Evolutionary conservation across 148 eudicot genomes (phyloP).

Genomic region (Rhododendron vialii): DNA sequence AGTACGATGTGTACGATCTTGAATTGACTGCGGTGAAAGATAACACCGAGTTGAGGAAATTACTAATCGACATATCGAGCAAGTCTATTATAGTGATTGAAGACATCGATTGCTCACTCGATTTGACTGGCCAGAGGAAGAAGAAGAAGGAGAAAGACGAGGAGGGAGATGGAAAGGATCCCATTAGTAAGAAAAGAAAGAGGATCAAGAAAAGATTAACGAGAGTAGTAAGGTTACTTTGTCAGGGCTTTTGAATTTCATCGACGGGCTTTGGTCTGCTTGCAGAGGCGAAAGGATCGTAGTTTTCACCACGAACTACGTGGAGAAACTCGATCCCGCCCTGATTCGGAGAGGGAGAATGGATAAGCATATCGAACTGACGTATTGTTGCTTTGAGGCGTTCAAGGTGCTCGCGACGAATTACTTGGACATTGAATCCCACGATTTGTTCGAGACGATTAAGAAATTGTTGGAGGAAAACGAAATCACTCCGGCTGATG

Average conservation of each 20-base stretch:
- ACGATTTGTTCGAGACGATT: constrained; percentile 24
- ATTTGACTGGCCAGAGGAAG: constrained; percentile 43
- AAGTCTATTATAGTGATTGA: constrained; percentile 58
- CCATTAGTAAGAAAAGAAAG: not conserved
- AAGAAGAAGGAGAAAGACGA: constrained; percentile 12
- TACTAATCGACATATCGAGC: constrained; percentile 41
- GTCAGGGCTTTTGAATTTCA: constrained; percentile 57
- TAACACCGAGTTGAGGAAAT: constrained; percentile 37
- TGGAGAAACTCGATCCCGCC: constrained; percentile 55
- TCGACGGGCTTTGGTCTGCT: constrained; percentile 60
- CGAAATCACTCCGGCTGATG: constrained; percentile 51
- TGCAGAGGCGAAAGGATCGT: constrained; percentile 49
- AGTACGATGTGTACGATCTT: constrained; percentile 52
- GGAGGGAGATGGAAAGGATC: constrained; percentile 13
- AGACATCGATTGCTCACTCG: constrained; percentile 60
- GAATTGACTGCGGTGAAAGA: constrained; percentile 51
- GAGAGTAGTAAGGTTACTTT: constrained; percentile 35
- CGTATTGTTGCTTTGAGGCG: constrained; percentile 41
- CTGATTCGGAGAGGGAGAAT: constrained; percentile 47
- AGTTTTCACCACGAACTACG: constrained; percentile 46
- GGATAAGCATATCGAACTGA: constrained; percentile 51
- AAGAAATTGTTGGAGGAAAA: constrained; percentile 25
- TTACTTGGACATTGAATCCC: constrained; percentile 38
- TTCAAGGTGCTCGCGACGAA: constrained; percentile 46
- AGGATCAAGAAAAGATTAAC: constrained; percentile 5